Percentiles rank a stretch among this genome's conserved stretches.
Conservation (phyloP, 2,329 filamentous ascomycete species). For the Fusarium camptoceras region DNA sequence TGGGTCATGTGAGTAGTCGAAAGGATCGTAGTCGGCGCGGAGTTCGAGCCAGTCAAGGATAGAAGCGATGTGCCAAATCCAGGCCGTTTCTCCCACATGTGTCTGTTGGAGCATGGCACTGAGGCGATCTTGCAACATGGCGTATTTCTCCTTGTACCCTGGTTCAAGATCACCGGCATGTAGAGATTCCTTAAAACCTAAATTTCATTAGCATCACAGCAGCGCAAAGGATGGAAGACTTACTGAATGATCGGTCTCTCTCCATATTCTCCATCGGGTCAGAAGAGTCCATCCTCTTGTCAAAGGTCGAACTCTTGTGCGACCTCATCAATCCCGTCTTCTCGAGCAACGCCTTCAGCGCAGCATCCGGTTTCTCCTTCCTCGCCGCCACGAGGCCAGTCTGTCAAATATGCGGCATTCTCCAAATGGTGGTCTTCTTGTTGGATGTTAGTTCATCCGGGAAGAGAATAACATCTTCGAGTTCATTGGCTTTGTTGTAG, state of each 20-base stretch:
- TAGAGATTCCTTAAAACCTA: slow-evolving; percentile 46
- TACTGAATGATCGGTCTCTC: slow-evolving; percentile 40
- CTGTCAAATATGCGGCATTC: slow-evolving; percentile 40
- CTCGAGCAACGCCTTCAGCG: slow-evolving; percentile 21
- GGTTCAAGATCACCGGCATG: slow-evolving; percentile 47
- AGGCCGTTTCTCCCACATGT: slow-evolving; percentile 33
- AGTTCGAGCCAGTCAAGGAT: slow-evolving; percentile 43
- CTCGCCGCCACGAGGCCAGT: slow-evolving; percentile 34
- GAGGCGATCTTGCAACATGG: slow-evolving; percentile 35
- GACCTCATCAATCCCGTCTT: slow-evolving; percentile 9
- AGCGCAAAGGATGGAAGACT: background rate
- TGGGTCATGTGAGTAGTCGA: slow-evolving; percentile 31
- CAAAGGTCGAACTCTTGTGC: slow-evolving; percentile 7
- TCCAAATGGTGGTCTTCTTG: slow-evolving; percentile 36
- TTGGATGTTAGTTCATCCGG: slow-evolving; percentile 37
- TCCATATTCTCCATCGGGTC: slow-evolving; percentile 44
- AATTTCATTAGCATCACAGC: background rate
- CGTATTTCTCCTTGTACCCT: slow-evolving; percentile 34
- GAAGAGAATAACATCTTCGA: slow-evolving; percentile 45
- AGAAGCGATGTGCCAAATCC: slow-evolving; percentile 42
- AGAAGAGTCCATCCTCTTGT: slow-evolving; percentile 6
- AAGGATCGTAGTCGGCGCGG: slow-evolving; percentile 18
- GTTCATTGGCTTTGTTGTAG: slow-evolving; percentile 43
- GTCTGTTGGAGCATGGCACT: slow-evolving; percentile 23
- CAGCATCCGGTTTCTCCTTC: background rate